Conservation (phyloP, 2,329 filamentous ascomycete species). For the Diatrype stigma region DNA sequence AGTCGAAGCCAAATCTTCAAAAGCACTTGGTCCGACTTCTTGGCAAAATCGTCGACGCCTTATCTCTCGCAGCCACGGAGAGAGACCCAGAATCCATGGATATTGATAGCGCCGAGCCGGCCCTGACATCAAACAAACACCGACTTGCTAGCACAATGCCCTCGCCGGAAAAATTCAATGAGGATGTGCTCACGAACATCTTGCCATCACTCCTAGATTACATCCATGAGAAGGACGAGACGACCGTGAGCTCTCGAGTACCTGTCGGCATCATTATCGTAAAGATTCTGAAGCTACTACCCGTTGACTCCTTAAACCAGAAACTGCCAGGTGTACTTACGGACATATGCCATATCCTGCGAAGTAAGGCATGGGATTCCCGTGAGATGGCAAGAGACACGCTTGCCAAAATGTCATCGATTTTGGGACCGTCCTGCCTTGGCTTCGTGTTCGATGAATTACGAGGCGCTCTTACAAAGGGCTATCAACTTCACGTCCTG, state of each 20-base stretch:
- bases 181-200: conserved; percentile 70
- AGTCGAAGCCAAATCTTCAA: conserved; percentile 74
- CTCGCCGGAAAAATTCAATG: conserved; percentile 59
- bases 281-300: conserved; percentile 79
- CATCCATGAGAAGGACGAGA: conserved; percentile 90
- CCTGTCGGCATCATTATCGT: conserved; percentile 85
- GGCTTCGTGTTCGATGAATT: conserved; percentile 93
- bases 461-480: conserved; percentile 73
- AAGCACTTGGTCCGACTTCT: conserved; percentile 83
- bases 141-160: conserved; percentile 64
- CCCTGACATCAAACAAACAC: conserved; percentile 21
- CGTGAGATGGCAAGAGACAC: conserved; percentile 89
- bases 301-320: conserved; percentile 65
- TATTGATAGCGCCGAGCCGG: conserved; percentile 29
- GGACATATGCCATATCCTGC: conserved; percentile 88
- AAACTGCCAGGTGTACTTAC: conserved; percentile 80
- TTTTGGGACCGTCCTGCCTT: conserved; percentile 79
- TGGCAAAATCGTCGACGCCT: conserved; percentile 73
- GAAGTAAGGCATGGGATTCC: conserved; percentile 82
- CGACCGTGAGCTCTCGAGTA: conserved; percentile 87
- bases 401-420: conserved; percentile 73
- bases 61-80: conserved; percentile 51
- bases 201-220: conserved; percentile 78
- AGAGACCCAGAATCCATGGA: conserved; percentile 39
- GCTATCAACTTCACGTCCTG: conserved; percentile 91